Evolutionary conservation across 805 yeast species (phyloP).

Genomic region (Starmerella vitae): DNA sequence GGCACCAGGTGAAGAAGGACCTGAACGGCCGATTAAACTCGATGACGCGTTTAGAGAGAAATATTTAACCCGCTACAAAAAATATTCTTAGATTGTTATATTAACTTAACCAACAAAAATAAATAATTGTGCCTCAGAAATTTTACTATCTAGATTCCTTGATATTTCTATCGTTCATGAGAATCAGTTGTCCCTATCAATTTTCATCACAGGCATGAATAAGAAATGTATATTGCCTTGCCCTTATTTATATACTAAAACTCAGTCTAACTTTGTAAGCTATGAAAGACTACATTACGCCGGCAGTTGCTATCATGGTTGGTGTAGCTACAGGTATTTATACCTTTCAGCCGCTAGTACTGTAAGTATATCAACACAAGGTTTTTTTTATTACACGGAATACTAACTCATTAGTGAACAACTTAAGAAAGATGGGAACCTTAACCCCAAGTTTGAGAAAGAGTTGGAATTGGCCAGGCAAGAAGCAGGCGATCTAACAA

Average conservation of each 20-base stretch:
- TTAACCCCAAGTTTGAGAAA: constrained; percentile 20
- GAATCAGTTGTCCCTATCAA: constrained; percentile 29
- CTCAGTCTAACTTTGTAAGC: neutral
- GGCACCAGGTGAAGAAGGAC: constrained; percentile 29
- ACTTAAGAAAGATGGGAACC: constrained; percentile 21
- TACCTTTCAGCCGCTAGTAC: constrained; percentile 22
- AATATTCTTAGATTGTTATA: neutral
- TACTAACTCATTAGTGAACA: constrained; percentile 19
- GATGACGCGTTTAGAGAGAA: constrained; percentile 54
- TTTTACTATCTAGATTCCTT: constrained; percentile 26
- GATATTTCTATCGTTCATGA: constrained; percentile 18
- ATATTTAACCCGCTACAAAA: constrained; percentile 53
- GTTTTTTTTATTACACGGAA: too few species aligned
- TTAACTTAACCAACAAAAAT: neutral
- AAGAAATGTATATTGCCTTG: neutral
- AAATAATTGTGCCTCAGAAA: constrained; percentile 17
- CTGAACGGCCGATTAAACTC: constrained; percentile 36
- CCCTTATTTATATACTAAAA: neutral
- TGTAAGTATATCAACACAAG: constrained; percentile 17
- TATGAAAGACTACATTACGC: constrained; percentile 16
- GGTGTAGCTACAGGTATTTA: constrained; percentile 21
- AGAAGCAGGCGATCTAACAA: constrained; percentile 13
- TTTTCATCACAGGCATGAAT: constrained; percentile 23
- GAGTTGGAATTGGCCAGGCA: constrained; percentile 14
- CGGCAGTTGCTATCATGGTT: constrained; percentile 17